Conservation (phyloP, 768 basidiomycete species). For the Rhodotorula sphaerocarpa region DNA sequence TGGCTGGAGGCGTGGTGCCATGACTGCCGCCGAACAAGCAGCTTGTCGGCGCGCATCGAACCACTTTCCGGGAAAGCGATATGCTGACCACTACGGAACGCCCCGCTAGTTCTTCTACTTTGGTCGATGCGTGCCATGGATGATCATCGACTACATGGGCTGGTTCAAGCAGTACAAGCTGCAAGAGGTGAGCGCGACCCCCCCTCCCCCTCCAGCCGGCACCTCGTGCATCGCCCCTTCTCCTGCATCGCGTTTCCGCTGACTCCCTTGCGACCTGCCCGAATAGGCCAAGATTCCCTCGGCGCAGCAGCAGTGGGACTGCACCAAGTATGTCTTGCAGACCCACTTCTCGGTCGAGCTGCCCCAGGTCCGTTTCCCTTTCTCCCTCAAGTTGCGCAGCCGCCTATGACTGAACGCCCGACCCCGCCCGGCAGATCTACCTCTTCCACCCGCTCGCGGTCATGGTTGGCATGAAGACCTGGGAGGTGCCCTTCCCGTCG, state of each 20-base stretch:
- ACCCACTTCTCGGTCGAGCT: constrained; percentile 94
- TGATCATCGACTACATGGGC: constrained; percentile 86
- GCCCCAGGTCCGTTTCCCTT: constrained; percentile 48
- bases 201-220: not conserved
- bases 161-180: constrained; percentile 93
- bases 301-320: constrained; percentile 78
- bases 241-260: not conserved
- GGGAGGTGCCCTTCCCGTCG: constrained; percentile 83
- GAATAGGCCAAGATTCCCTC: constrained; percentile 60
- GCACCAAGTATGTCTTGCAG: constrained; percentile 85
- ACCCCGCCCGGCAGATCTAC: constrained; percentile 41
- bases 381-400: not conserved
- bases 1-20: no score
- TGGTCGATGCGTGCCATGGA: constrained; percentile 87
- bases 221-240: no score
- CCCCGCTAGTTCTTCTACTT: constrained; percentile 67
- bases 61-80: no score
- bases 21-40: no score
- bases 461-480: constrained; percentile 76
- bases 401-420: no score
- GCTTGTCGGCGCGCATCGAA: no score
- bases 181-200: constrained; percentile 51
- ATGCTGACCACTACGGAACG: not conserved
- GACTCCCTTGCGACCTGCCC: not conserved
- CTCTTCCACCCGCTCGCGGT: constrained; percentile 56